A percentile compares a stretch with the other conserved stretches of the same genome.
Evolutionary conservation across 208 protist species (phyloP).

Genomic region (Crithidia fasciculata): DNA sequence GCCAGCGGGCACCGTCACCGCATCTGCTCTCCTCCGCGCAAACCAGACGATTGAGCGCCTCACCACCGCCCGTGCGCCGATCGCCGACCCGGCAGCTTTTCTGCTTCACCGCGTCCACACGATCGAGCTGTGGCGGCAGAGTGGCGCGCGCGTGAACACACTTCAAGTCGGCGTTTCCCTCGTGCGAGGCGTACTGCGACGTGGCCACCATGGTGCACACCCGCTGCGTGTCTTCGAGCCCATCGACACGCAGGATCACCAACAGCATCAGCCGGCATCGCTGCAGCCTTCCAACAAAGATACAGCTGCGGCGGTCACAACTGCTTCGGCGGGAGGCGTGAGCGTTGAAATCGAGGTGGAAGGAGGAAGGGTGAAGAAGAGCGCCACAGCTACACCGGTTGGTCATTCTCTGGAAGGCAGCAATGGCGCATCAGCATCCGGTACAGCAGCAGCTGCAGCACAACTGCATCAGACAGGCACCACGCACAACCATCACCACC

Average conservation of each 20-base stretch:
- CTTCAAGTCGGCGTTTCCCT: slow-evolving; percentile 41
- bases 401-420: neutral
- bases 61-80: neutral
- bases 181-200: slow-evolving; percentile 36
- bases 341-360: too few species aligned
- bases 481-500: neutral
- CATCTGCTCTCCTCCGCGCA: neutral
- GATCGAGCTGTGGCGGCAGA: slow-evolving; percentile 29
- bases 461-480: neutral
- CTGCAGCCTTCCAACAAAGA: neutral
- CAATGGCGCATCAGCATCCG: neutral
- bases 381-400: too few species aligned
- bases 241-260: neutral
- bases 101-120: slow-evolving; percentile 13
- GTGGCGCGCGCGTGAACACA: slow-evolving; percentile 23
- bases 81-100: slow-evolving; percentile 15
- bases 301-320: too few species aligned
- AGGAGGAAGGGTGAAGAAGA: too few species aligned
- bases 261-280: too few species aligned
- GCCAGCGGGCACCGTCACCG: neutral
- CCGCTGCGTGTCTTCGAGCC: slow-evolving; percentile 21
- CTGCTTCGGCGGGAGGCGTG: too few species aligned
- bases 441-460: neutral
- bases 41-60: slow-evolving; percentile 18
- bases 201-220: neutral